phyloP scores from a whole-genome alignment of 495 filamentous ascomycete genomes.

The Xanthoparmelia taractica region DNA sequence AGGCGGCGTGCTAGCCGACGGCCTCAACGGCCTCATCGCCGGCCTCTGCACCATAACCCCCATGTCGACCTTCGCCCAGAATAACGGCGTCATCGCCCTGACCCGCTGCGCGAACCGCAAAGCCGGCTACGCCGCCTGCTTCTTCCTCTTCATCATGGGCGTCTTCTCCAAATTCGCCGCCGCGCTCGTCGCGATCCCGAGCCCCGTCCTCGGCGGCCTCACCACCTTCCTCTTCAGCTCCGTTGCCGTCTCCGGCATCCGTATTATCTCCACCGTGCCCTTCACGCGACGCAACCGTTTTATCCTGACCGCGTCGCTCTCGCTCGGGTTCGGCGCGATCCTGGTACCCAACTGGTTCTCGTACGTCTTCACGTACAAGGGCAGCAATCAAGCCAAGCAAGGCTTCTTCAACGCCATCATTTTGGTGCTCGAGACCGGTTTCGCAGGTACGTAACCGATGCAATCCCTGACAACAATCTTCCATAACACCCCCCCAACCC shows the following conservation, averaged over 20 bases:
- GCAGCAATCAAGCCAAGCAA: slow-evolving; percentile 59
- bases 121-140: slow-evolving; percentile 68
- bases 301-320: slow-evolving; percentile 70
- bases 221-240: slow-evolving; percentile 84
- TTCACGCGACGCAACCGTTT: slow-evolving; percentile 85
- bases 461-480: too few relatives aligned
- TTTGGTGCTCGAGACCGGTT: slow-evolving; percentile 72
- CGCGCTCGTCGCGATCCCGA: slow-evolving; percentile 72
- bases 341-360: slow-evolving; percentile 71
- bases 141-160: slow-evolving; percentile 83
- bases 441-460: slow-evolving; percentile 31
- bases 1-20: slow-evolving; percentile 79
- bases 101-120: slow-evolving; percentile 84
- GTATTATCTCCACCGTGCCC: slow-evolving; percentile 69
- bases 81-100: slow-evolving; percentile 87
- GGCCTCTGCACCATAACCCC: slow-evolving; percentile 79
- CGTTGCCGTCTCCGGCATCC: slow-evolving; percentile 78
- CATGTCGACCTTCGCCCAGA: slow-evolving; percentile 65
- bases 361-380: slow-evolving; percentile 66
- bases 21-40: slow-evolving; percentile 73
- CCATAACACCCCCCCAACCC: neutral
- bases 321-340: slow-evolving; percentile 74
- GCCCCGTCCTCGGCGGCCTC: slow-evolving; percentile 80
- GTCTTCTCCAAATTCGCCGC: slow-evolving; percentile 93
- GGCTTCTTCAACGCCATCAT: slow-evolving; percentile 80